A percentile compares a stretch with the other conserved stretches of the same genome.
phyloP scores from a whole-genome alignment of 2,329 filamentous ascomycete genomes.

The Venturia aucupariae region DNA sequence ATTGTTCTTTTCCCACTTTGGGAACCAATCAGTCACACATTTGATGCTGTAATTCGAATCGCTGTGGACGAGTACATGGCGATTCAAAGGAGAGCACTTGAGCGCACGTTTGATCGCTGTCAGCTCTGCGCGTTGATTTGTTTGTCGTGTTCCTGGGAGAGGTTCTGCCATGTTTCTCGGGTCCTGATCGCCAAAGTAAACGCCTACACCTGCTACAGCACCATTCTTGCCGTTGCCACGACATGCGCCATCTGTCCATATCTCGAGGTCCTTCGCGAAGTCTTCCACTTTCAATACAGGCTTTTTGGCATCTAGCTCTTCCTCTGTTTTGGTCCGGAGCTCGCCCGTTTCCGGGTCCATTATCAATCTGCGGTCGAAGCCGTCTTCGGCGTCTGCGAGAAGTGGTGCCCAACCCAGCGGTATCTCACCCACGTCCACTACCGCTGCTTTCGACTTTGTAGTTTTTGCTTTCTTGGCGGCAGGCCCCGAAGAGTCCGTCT shows the following conservation, averaged over 20 bases:
- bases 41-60: constrained; percentile 89
- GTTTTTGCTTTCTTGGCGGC: constrained; percentile 31
- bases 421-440: constrained; percentile 22
- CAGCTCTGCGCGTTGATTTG: constrained; percentile 93
- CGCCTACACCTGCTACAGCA: constrained; percentile 52
- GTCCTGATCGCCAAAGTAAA: constrained; percentile 54
- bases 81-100: constrained; percentile 58
- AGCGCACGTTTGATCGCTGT: constrained; percentile 79
- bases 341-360: constrained; percentile 45
- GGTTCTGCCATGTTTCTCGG: constrained; percentile 65
- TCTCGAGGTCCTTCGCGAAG: constrained; percentile 31
- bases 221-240: constrained; percentile 47
- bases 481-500: constrained; percentile 15
- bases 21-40: constrained; percentile 77
- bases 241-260: constrained; percentile 56
- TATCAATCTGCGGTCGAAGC: constrained; percentile 50
- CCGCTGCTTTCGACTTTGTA: constrained; percentile 17
- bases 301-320: constrained; percentile 39
- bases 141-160: constrained; percentile 65
- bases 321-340: constrained; percentile 46
- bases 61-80: constrained; percentile 68
- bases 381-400: constrained; percentile 47
- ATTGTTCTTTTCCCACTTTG: constrained; percentile 62
- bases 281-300: constrained; percentile 28
- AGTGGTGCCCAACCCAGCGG: constrained; percentile 48